Evolutionary conservation across 305 asterid species (phyloP).

Genomic region (Ilex paraguariensis): DNA sequence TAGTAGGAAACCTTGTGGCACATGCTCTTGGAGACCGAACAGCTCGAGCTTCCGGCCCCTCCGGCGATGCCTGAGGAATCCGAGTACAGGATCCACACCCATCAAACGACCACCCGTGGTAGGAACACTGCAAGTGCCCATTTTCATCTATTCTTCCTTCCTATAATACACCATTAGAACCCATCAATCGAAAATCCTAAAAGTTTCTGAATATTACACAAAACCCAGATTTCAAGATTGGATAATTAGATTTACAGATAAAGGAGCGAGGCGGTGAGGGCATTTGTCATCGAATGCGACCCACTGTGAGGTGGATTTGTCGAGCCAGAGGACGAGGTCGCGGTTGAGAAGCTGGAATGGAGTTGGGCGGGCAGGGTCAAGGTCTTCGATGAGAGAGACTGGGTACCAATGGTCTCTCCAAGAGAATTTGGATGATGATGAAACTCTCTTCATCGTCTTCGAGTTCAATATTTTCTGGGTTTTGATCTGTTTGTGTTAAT

Average conservation of each 20-base stretch:
- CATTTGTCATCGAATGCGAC: conserved; percentile 94
- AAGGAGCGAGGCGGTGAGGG: conserved; percentile 97
- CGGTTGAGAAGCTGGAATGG: conserved; percentile 93
- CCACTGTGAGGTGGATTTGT: conserved; percentile 65
- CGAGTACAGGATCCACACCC: conserved; percentile 90
- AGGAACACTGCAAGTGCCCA: conserved; percentile 97
- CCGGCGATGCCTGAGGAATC: conserved; percentile 90
- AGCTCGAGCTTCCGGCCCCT: conserved; percentile 91
- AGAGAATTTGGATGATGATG: conserved; percentile 51
- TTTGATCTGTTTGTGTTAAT: conserved; percentile 6
- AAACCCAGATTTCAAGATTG: not conserved
- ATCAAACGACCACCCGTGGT: conserved; percentile 97
- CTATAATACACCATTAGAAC: conserved; percentile 30
- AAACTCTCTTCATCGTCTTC: conserved; percentile 44
- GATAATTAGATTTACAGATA: conserved; percentile 52
- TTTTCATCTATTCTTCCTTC: conserved; percentile 98
- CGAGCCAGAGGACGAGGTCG: conserved; percentile 94
- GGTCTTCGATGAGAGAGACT: conserved; percentile 88
- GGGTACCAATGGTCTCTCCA: conserved; percentile 99
- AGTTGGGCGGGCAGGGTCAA: conserved; percentile 72
- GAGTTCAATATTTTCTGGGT: conserved; percentile 19
- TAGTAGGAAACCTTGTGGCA: conserved; percentile 84
- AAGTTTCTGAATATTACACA: too few relatives aligned
- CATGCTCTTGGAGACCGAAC: conserved; percentile 81
- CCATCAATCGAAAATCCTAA: too few relatives aligned